phyloP scores from a whole-genome alignment of 768 basidiomycete species.

The Clitopilus hobsonii region DNA sequence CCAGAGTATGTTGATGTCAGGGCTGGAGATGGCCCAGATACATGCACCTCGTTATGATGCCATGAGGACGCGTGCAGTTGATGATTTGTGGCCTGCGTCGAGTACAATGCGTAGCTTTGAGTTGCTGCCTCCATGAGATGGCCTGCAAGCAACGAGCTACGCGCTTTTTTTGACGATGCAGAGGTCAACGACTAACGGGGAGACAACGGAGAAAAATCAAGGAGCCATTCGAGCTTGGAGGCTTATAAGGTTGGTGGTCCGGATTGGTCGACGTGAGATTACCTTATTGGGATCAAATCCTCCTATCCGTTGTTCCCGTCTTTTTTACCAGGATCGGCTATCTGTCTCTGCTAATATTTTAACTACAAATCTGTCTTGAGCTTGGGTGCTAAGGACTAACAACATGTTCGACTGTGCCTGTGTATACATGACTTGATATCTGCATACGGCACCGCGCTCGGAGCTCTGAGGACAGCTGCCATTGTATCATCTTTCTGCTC shows the following conservation, averaged over 20 bases:
- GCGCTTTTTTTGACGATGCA: not conserved
- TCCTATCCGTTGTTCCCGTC: slow-evolving; percentile 7
- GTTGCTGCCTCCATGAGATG: slow-evolving; percentile 9
- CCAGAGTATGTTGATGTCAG: slow-evolving; percentile 12
- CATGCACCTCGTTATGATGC: slow-evolving; percentile 8
- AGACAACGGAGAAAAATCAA: not conserved
- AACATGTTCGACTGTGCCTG: not conserved
- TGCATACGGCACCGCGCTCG: not conserved
- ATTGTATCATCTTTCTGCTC: not conserved
- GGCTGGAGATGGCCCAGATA: slow-evolving; percentile 7
- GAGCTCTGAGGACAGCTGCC: not conserved
- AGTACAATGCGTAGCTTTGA: slow-evolving; percentile 9
- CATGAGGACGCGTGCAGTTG: slow-evolving; percentile 19
- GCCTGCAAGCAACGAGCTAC: not conserved
- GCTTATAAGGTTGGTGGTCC: slow-evolving; percentile 14
- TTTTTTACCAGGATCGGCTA: not conserved
- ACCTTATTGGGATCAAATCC: slow-evolving; percentile 10
- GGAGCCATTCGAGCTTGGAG: slow-evolving; percentile 5
- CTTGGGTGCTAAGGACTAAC: not conserved
- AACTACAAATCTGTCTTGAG: not conserved
- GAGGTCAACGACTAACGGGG: not conserved
- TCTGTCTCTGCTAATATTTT: not conserved
- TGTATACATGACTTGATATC: not conserved
- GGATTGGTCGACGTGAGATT: slow-evolving; percentile 17
- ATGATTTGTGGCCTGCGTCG: slow-evolving; percentile 7